These are phyloP conservation scores for Colletotrichum tropicicola DNA, from an alignment of 2,329 filamentous ascomycete genomes.

Conservation along the genomic window DNA sequence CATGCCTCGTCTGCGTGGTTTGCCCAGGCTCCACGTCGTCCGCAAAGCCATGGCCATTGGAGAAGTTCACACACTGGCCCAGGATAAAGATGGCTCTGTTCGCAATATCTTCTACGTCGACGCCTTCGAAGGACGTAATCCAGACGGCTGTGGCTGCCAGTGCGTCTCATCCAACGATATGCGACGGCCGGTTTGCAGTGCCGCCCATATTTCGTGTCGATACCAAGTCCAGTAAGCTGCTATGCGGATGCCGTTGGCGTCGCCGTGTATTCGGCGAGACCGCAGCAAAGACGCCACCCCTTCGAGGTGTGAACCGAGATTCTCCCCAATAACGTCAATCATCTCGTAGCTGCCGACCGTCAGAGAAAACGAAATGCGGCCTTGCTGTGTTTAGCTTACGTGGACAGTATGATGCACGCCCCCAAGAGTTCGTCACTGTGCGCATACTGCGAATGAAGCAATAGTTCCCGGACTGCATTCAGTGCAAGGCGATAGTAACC, in stretches of 20 bases:
- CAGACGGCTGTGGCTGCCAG: neutral
- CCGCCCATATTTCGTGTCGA: neutral
- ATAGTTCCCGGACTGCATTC: too few relatives aligned
- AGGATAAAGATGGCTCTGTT: neutral
- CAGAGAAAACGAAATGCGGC: too few relatives aligned
- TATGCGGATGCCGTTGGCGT: neutral
- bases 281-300: slow-evolving; percentile 52
- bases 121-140: neutral
- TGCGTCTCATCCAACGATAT: neutral
- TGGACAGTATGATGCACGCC: too few relatives aligned
- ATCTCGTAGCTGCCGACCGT: too few relatives aligned
- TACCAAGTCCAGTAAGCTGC: neutral
- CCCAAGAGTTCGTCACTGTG: too few relatives aligned
- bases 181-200: neutral
- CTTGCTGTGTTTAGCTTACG: too few relatives aligned
- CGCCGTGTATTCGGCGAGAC: neutral
- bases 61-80: neutral
- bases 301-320: too few relatives aligned
- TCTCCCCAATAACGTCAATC: too few relatives aligned
- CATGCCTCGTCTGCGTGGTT: too few relatives aligned
- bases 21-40: too few relatives aligned
- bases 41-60: neutral
- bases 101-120: neutral
- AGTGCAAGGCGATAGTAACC: too few relatives aligned
- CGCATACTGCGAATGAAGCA: too few relatives aligned